These are phyloP conservation scores for Botrytis cinerea DNA, from an alignment of 2,329 filamentous ascomycete genomes.

Conservation along the genomic window DNA sequence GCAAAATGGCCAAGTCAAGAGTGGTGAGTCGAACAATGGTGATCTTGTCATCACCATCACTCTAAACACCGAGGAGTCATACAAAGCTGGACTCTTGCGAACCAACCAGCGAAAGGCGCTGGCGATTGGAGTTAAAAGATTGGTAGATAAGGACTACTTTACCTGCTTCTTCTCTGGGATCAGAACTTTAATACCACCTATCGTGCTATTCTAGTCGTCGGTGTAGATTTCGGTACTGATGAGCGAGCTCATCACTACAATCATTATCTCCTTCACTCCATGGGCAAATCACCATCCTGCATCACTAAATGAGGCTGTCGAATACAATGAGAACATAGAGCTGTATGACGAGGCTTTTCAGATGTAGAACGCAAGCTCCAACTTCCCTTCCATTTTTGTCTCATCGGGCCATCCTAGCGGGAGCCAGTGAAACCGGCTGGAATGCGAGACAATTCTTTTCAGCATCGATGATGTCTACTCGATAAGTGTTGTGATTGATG, in stretches of 20 bases:
- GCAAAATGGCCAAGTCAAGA: neutral
- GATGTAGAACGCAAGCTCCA: neutral
- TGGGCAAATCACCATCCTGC: neutral
- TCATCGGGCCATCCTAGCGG: neutral
- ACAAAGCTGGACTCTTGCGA: neutral
- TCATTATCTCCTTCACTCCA: neutral
- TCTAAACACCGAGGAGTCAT: neutral
- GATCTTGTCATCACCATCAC: neutral
- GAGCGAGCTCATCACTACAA: neutral
- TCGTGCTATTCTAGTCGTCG: conserved; percentile 36
- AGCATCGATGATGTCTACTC: neutral
- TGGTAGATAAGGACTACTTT: neutral
- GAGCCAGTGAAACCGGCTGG: neutral
- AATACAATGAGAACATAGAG: neutral
- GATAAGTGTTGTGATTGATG: neutral
- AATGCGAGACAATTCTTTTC: neutral
- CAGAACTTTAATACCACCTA: neutral
- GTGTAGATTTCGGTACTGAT: conserved; percentile 76
- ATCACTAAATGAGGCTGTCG: neutral
- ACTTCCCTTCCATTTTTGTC: neutral
- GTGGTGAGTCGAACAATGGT: neutral
- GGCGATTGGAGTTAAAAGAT: neutral
- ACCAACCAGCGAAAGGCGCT: neutral
- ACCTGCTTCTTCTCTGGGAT: neutral
- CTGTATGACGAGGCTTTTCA: neutral